These are phyloP conservation scores for Rhizopogon rudus DNA, from an alignment of 768 basidiomycete genomes.

Conservation along the genomic window DNA sequence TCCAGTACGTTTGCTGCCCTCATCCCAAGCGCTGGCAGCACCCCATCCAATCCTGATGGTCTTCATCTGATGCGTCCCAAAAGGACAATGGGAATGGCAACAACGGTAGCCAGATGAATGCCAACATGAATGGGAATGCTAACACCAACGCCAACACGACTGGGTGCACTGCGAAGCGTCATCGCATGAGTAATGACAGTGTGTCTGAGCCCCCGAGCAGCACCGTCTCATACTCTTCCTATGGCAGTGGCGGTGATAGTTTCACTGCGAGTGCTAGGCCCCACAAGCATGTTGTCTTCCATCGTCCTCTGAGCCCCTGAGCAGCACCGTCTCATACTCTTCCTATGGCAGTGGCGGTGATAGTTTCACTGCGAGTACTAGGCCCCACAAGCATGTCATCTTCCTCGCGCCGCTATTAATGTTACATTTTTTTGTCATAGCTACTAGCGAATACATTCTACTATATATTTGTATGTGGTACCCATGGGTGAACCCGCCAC, in stretches of 20 bases:
- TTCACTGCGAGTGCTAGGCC: conserved; percentile 38
- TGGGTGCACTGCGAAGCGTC: conserved; percentile 52
- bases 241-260: conserved; percentile 46
- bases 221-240: conserved; percentile 60
- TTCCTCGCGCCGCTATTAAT: conserved; percentile 42
- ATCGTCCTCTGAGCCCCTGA: conserved; percentile 50
- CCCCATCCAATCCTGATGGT: no score
- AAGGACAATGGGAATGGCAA: conserved; percentile 11
- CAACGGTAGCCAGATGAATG: conserved; percentile 14
- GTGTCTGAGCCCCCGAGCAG: conserved; percentile 51
- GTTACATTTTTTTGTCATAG: no score
- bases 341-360: conserved; percentile 54
- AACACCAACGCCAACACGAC: neutral
- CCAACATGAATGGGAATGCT: neutral
- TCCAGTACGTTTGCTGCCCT: no score
- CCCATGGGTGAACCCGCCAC: no score
- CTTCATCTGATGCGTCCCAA: neutral
- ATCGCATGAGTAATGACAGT: conserved; percentile 63
- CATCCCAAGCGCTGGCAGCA: no score
- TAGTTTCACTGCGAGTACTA: conserved; percentile 38
- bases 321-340: conserved; percentile 58
- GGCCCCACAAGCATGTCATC: conserved; percentile 48
- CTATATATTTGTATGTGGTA: no score
- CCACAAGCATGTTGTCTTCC: conserved; percentile 47
- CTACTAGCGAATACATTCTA: no score